phyloP scores from a whole-genome alignment of 2,329 filamentous ascomycete genomes.

The Calonectria hongkongensis region DNA sequence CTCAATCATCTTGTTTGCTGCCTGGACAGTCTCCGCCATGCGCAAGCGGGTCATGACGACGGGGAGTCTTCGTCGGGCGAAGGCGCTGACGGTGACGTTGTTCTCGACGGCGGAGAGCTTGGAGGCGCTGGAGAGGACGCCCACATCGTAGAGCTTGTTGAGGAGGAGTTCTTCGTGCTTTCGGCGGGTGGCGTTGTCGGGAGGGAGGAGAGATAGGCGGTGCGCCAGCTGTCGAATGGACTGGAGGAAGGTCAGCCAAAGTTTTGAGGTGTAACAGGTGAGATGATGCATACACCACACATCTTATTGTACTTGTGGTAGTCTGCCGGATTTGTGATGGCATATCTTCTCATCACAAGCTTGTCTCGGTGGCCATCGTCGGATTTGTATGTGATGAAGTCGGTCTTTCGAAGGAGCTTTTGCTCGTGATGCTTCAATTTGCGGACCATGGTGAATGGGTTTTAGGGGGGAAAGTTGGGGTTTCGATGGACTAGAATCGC shows the following conservation, averaged over 20 bases:
- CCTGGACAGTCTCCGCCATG: slow-evolving; percentile 94
- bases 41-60: slow-evolving; percentile 93
- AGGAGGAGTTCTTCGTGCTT: slow-evolving; percentile 92
- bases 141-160: slow-evolving; percentile 95
- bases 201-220: slow-evolving; percentile 87
- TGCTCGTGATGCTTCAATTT: slow-evolving; percentile 98
- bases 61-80: slow-evolving; percentile 88
- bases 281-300: slow-evolving; percentile 76
- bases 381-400: slow-evolving; percentile 95
- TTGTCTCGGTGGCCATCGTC: slow-evolving; percentile 92
- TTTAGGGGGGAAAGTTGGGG: neutral
- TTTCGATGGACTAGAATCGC: neutral
- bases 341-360: slow-evolving; percentile 87
- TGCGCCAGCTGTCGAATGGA: slow-evolving; percentile 94
- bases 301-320: slow-evolving; percentile 82
- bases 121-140: slow-evolving; percentile 84
- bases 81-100: slow-evolving; percentile 90
- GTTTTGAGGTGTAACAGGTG: neutral
- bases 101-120: slow-evolving; percentile 91
- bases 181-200: slow-evolving; percentile 83
- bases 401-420: slow-evolving; percentile 93
- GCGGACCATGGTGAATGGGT: slow-evolving; percentile 81
- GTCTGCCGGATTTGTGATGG: slow-evolving; percentile 91
- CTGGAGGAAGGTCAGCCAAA: slow-evolving; percentile 61
- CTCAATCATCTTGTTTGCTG: slow-evolving; percentile 91